A percentile compares a stretch with the other conserved stretches of the same genome.
Evolutionary conservation across 768 basidiomycete species (phyloP).

Genomic region (Collybia mongolica): DNA sequence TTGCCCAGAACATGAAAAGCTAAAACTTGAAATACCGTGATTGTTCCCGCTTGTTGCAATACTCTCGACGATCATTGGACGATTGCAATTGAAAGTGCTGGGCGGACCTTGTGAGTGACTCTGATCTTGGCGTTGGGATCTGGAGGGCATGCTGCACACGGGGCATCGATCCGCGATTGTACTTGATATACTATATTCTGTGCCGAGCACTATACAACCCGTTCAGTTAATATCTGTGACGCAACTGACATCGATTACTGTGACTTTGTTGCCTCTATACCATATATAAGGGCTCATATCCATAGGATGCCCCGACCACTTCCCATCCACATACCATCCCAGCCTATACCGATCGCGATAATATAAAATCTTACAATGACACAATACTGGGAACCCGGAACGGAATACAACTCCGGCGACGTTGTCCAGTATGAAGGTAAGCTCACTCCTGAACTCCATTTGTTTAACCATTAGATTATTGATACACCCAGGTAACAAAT

Average conservation of each 20-base stretch:
- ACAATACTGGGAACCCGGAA: conserved; percentile 60
- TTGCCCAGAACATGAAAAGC: no score
- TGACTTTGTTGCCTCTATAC: background rate
- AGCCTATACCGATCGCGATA: background rate
- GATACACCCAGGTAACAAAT: conserved; percentile 41
- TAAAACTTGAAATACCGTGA: no score
- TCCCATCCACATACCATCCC: no score
- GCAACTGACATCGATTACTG: background rate
- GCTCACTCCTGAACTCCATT: conserved; percentile 3
- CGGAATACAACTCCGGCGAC: conserved; percentile 50
- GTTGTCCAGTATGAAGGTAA: conserved; percentile 58
- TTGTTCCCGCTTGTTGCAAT: no score
- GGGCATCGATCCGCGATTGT: background rate
- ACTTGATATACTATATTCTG: no score
- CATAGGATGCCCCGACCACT: no score
- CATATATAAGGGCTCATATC: no score
- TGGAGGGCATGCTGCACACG: no score
- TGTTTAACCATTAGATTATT: background rate
- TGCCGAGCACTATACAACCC: background rate
- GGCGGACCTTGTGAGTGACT: background rate
- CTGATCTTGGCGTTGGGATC: background rate
- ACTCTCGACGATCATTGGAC: no score
- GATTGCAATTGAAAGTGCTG: no score
- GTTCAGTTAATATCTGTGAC: background rate
- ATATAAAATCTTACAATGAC: conserved; percentile 29